Percentiles rank a stretch among this genome's conserved stretches.
Evolutionary conservation across 2,329 filamentous ascomycete species (phyloP).

Genomic region (Diplocarpon rosae): DNA sequence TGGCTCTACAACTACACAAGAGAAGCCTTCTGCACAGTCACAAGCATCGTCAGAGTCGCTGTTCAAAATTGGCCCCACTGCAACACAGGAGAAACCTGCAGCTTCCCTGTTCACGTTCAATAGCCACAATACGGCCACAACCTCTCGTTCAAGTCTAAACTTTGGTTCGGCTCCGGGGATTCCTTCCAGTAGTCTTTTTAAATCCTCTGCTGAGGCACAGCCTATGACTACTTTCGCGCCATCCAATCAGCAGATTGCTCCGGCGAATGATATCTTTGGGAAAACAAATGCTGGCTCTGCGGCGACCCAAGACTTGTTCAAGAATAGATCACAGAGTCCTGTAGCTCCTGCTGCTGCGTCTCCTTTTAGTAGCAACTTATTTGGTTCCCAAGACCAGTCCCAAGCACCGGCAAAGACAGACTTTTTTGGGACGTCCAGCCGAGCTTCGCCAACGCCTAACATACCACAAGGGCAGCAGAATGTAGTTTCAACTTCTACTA

Average conservation of each 20-base stretch:
- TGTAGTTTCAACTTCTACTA: slow-evolving; percentile 1
- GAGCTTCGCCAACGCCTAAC: slow-evolving; percentile 1
- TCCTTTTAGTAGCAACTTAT: slow-evolving; percentile 6
- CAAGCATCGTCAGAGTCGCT: too few species aligned
- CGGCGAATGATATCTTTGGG: slow-evolving; percentile 9
- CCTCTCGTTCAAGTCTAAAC: slow-evolving; percentile 4
- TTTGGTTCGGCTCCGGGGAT: background rate
- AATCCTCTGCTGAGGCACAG: slow-evolving; percentile 2
- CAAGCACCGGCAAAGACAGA: background rate
- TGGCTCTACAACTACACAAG: too few species aligned
- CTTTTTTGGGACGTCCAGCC: slow-evolving; percentile 7
- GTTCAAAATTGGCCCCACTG: background rate
- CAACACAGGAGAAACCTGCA: slow-evolving; percentile 5
- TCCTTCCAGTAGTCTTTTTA: background rate
- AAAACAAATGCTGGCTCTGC: background rate
- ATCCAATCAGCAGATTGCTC: background rate
- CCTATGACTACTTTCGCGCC: slow-evolving; percentile 2
- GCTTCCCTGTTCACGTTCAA: slow-evolving; percentile 6
- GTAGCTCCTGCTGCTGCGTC: background rate
- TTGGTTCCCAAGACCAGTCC: slow-evolving; percentile 1
- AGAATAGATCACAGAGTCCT: slow-evolving; percentile 1
- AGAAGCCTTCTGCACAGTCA: too few species aligned
- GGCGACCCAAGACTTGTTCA: background rate
- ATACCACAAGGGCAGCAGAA: slow-evolving; percentile 4
- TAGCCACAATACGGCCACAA: slow-evolving; percentile 4